These are phyloP conservation scores for Arachis stenosperma DNA, from an alignment of 306 rosid species.

Conservation along the genomic window DNA sequence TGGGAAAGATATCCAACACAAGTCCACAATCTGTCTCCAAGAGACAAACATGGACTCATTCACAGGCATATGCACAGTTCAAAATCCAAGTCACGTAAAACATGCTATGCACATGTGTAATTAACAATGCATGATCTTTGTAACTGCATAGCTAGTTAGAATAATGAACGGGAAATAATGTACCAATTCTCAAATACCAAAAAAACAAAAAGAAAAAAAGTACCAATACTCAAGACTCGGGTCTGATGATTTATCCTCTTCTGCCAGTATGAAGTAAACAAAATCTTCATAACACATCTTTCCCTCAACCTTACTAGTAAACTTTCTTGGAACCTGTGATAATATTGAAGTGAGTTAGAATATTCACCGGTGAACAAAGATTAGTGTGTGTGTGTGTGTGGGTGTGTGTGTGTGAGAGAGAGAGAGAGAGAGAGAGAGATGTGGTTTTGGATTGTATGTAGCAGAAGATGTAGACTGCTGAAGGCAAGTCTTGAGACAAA, in stretches of 20 bases:
- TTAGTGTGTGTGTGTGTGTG: not conserved
- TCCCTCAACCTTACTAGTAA: slow-evolving; percentile 91
- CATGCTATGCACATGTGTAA: slow-evolving; percentile 17
- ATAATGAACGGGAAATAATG: slow-evolving; percentile 11
- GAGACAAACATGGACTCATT: slow-evolving; percentile 5
- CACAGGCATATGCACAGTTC: slow-evolving; percentile 1
- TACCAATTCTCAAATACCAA: slow-evolving; percentile 80
- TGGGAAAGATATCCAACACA: not conserved
- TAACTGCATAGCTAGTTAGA: slow-evolving; percentile 11
- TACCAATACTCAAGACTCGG: slow-evolving; percentile 99
- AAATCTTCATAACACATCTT: slow-evolving; percentile 99
- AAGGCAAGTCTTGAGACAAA: slow-evolving; percentile 37
- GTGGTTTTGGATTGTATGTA: slow-evolving; percentile 22
- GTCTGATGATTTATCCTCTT: slow-evolving; percentile 95
- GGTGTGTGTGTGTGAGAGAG: not conserved
- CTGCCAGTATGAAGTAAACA: slow-evolving; percentile 95
- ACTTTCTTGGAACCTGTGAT: slow-evolving; percentile 89
- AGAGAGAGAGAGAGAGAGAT: not conserved
- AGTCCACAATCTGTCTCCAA: not conserved
- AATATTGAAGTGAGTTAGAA: slow-evolving; percentile 18
- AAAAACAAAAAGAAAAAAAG: slow-evolving; percentile 16
- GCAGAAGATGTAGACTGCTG: slow-evolving; percentile 29
- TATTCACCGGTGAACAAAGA: not conserved
- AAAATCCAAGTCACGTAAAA: slow-evolving; percentile 24
- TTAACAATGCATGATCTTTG: slow-evolving; percentile 17